Evolutionary conservation across 177 flowering plant genomes (phyloP).

Genomic region (Vitis hybrid): DNA sequence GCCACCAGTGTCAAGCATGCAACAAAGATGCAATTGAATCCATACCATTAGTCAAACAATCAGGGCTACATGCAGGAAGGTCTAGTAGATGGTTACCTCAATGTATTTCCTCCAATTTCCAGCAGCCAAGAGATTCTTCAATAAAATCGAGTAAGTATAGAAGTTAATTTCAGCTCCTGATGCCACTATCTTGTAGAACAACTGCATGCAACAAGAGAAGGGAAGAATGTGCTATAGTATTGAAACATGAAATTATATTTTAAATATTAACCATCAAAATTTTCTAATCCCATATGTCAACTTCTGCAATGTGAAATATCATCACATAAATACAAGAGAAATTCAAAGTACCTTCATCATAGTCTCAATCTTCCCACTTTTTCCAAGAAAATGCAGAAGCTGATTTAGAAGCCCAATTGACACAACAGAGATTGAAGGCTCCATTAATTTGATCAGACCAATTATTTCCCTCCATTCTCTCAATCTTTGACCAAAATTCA

Average conservation of each 20-base stretch:
- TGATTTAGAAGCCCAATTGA: constrained; percentile 81
- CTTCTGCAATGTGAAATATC: neutral
- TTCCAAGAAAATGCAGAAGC: constrained; percentile 76
- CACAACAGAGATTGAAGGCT: constrained; percentile 51
- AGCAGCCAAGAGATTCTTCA: constrained; percentile 76
- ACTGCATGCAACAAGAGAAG: constrained; percentile 38
- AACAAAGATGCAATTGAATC: neutral
- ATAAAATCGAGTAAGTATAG: constrained; percentile 66
- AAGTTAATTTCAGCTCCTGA: constrained; percentile 54
- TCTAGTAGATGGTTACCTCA: constrained; percentile 52
- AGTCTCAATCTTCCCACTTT: constrained; percentile 76
- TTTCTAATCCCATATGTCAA: neutral
- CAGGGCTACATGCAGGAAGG: neutral
- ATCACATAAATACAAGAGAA: neutral
- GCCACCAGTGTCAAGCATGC: neutral
- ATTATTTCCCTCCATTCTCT: constrained; percentile 74
- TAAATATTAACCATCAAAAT: neutral
- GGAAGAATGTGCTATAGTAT: neutral
- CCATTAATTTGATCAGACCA: constrained; percentile 60
- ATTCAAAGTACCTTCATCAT: constrained; percentile 79
- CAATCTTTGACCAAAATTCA: constrained; percentile 45
- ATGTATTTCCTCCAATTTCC: constrained; percentile 93
- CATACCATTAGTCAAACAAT: neutral
- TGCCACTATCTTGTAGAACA: constrained; percentile 73
- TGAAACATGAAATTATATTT: neutral